These are phyloP conservation scores for Fusarium drepaniforme DNA, from an alignment of 2,329 filamentous ascomycete genomes.

Conservation along the genomic window DNA sequence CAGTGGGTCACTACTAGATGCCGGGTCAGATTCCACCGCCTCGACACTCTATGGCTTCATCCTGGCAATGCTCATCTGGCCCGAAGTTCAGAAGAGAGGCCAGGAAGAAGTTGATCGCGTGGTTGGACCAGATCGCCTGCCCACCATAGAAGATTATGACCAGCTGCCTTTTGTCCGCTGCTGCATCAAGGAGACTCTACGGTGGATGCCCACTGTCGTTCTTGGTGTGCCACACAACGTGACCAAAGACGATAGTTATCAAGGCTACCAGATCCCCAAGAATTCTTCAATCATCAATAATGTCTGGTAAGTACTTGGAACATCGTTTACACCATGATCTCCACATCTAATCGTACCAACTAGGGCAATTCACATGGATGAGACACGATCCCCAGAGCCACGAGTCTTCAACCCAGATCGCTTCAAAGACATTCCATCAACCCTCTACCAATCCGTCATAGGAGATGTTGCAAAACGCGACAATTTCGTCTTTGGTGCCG, in stretches of 20 bases:
- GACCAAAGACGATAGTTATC: neutral
- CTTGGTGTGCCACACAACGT: neutral
- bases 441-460: neutral
- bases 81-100: neutral
- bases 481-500: neutral
- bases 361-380: neutral
- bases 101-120: neutral
- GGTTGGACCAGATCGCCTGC: neutral
- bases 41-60: constrained; percentile 49
- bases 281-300: neutral
- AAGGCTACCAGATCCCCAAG: neutral
- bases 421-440: neutral
- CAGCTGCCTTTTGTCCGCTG: neutral
- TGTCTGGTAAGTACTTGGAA: neutral
- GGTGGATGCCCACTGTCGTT: neutral
- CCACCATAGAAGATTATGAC: neutral
- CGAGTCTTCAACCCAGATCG: neutral
- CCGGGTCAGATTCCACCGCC: constrained; percentile 48
- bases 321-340: neutral
- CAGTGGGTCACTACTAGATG: constrained; percentile 40
- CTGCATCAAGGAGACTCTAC: neutral
- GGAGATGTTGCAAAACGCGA: neutral
- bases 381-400: neutral
- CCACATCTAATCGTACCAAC: neutral
- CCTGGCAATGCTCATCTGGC: constrained; percentile 57